Conservation (phyloP, 208 protist species). For the Crithidia mellificae region DNA sequence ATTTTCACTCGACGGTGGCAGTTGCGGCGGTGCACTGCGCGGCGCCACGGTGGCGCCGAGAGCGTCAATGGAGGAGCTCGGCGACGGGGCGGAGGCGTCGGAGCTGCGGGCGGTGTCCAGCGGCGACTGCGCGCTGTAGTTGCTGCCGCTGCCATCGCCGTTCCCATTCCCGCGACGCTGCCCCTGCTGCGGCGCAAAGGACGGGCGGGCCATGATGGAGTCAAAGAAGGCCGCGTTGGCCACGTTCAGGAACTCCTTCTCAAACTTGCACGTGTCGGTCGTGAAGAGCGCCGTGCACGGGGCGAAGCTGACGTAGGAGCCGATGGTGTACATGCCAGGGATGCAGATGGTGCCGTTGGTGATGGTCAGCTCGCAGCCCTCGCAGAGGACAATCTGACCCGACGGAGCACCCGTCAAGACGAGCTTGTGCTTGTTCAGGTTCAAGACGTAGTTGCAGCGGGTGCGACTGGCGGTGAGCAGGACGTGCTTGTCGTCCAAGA, state of each 20-base stretch:
- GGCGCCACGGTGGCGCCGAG: neutral
- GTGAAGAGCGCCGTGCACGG: slow-evolving; percentile 60
- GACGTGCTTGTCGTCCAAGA: slow-evolving; percentile 75
- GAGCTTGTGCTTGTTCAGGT: slow-evolving; percentile 71
- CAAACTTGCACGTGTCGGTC: slow-evolving; percentile 51
- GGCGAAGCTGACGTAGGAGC: slow-evolving; percentile 85
- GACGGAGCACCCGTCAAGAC: slow-evolving; percentile 54
- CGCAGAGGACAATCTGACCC: slow-evolving; percentile 66
- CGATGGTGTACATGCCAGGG: slow-evolving; percentile 77
- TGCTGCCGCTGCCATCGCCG: neutral
- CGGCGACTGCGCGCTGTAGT: slow-evolving; percentile 20
- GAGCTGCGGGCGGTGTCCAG: slow-evolving; percentile 3
- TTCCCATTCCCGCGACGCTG: too few relatives aligned
- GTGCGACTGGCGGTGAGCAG: slow-evolving; percentile 57
- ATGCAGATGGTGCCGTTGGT: slow-evolving; percentile 84
- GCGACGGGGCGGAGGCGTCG: slow-evolving; percentile 7
- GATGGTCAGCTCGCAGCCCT: slow-evolving; percentile 83
- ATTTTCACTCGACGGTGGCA: neutral
- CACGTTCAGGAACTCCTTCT: slow-evolving; percentile 63
- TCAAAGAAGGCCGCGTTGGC: slow-evolving; percentile 33
- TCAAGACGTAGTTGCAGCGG: slow-evolving; percentile 73
- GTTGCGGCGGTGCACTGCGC: neutral
- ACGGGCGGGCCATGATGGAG: slow-evolving; percentile 11
- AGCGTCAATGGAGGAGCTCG: slow-evolving; percentile 7
- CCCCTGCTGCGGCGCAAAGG: neutral